A percentile compares a stretch with the other conserved stretches of the same genome.
phyloP scores from a whole-genome alignment of 495 filamentous ascomycete genomes.

The Symbiotaphrina buchneri region DNA sequence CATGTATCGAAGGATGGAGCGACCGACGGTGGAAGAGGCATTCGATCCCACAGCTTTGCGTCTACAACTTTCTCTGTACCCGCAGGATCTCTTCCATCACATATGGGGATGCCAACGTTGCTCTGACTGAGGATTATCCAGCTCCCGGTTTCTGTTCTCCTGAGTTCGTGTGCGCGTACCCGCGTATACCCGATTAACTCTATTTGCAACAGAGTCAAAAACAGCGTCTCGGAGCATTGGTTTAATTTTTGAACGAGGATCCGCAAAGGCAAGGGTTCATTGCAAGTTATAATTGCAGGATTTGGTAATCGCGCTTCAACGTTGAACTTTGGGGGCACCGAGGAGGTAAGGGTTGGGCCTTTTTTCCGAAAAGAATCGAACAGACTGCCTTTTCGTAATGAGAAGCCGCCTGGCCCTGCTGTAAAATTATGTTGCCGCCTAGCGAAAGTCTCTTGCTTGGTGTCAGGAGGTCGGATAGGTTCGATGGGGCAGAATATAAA shows the following conservation, averaged over 20 bases:
- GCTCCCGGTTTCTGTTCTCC: slow-evolving; percentile 35
- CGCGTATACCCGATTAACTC: slow-evolving; percentile 57
- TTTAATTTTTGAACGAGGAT: slow-evolving; percentile 53
- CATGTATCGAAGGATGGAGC: slow-evolving; percentile 75
- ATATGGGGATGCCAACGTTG: slow-evolving; percentile 42
- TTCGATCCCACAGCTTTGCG: slow-evolving; percentile 38
- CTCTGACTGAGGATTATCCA: slow-evolving; percentile 48
- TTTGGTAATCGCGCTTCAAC: slow-evolving; percentile 72
- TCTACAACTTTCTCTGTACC: slow-evolving; percentile 47
- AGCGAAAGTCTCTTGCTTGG: slow-evolving; percentile 63
- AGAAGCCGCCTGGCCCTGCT: too few species aligned
- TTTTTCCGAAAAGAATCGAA: slow-evolving; percentile 20
- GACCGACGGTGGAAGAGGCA: slow-evolving; percentile 58
- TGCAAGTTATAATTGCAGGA: slow-evolving; percentile 76
- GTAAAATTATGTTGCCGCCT: slow-evolving; percentile 58
- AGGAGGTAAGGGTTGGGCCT: slow-evolving; percentile 1
- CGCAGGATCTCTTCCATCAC: slow-evolving; percentile 28
- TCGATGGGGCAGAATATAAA: slow-evolving; percentile 88
- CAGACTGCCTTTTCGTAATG: slow-evolving; percentile 26
- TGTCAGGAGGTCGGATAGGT: slow-evolving; percentile 44
- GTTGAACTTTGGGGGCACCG: slow-evolving; percentile 24
- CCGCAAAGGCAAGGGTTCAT: slow-evolving; percentile 60
- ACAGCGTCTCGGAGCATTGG: slow-evolving; percentile 37
- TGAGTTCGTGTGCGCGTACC: slow-evolving; percentile 49
- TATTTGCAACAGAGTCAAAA: slow-evolving; percentile 59